Conservation (phyloP, 495 filamentous ascomycete genomes). For the Penicillium robsamsonii region DNA sequence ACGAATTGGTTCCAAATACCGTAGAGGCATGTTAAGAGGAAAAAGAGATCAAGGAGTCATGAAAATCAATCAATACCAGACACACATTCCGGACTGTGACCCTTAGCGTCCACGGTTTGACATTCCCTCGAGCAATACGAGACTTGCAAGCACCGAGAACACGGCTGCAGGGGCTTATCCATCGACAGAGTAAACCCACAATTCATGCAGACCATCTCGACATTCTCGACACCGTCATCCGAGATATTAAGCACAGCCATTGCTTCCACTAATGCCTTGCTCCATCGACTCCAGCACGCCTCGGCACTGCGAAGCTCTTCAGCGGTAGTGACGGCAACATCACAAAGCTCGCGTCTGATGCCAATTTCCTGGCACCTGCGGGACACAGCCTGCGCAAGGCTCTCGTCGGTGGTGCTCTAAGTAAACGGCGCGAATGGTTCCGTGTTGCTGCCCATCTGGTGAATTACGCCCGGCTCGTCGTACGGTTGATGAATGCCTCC, state of each 20-base stretch:
- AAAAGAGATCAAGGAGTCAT: background rate
- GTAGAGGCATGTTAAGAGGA: background rate
- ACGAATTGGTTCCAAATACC: background rate
- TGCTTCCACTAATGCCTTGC: background rate
- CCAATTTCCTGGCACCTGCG: background rate
- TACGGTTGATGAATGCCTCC: conserved; percentile 11
- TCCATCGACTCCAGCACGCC: background rate
- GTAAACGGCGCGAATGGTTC: conserved; percentile 6
- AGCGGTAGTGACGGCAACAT: background rate
- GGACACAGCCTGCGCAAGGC: conserved; percentile 7
- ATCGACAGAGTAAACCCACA: conserved; percentile 14
- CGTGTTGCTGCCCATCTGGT: background rate
- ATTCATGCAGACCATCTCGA: conserved; percentile 4
- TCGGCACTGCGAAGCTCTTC: background rate
- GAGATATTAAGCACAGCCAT: background rate
- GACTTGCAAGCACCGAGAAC: conserved; percentile 5
- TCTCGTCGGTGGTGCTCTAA: conserved; percentile 1
- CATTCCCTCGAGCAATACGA: conserved; percentile 16
- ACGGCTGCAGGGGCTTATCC: conserved; percentile 5
- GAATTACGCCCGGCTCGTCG: background rate
- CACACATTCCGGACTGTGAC: background rate
- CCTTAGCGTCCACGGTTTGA: conserved; percentile 5
- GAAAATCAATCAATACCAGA: background rate
- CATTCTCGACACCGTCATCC: conserved; percentile 6
- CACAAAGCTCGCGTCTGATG: conserved; percentile 3